A percentile compares a stretch with the other conserved stretches of the same genome.
Evolutionary conservation across 352 stramenopile genomes (phyloP).

Genomic region (Globisporangium acanthophoron): DNA sequence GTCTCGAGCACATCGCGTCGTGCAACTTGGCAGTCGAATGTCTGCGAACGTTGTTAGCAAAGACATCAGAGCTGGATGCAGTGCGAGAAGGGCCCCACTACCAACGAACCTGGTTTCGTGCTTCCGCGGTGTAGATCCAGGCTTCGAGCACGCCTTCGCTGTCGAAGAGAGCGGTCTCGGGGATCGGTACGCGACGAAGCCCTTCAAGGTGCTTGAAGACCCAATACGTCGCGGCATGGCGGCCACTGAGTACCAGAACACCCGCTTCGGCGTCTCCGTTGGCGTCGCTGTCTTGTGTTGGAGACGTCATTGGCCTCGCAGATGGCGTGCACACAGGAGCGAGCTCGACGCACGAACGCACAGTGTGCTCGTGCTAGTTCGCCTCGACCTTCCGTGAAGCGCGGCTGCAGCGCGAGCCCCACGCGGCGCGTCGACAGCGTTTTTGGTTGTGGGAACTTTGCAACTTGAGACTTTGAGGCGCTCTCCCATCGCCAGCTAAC

Average conservation of each 20-base stretch:
- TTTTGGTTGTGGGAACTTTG: too few species aligned
- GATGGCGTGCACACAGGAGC: too few species aligned
- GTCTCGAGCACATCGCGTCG: conserved; percentile 22
- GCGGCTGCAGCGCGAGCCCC: too few species aligned
- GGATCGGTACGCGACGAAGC: conserved; percentile 16
- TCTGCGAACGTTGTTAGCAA: background rate
- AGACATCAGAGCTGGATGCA: background rate
- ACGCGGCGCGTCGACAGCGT: too few species aligned
- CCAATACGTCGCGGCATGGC: conserved; percentile 25
- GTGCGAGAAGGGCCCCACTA: background rate
- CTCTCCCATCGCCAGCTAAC: conserved; percentile 8
- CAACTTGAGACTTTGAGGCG: conserved; percentile 3
- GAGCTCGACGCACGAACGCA: background rate
- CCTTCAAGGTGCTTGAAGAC: conserved; percentile 26
- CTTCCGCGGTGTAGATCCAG: conserved; percentile 21
- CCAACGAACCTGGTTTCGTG: conserved; percentile 4
- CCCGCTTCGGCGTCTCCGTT: background rate
- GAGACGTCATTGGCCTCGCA: too few species aligned
- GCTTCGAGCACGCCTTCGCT: conserved; percentile 31
- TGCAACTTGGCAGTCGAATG: background rate
- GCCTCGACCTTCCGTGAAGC: background rate
- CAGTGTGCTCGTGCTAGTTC: background rate
- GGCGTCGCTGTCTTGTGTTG: too few species aligned
- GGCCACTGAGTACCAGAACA: conserved; percentile 1
- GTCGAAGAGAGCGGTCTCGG: conserved; percentile 36